These are phyloP conservation scores for Colletotrichum sp. DNA, from an alignment of 2,329 filamentous ascomycete genomes.

Conservation along the genomic window DNA sequence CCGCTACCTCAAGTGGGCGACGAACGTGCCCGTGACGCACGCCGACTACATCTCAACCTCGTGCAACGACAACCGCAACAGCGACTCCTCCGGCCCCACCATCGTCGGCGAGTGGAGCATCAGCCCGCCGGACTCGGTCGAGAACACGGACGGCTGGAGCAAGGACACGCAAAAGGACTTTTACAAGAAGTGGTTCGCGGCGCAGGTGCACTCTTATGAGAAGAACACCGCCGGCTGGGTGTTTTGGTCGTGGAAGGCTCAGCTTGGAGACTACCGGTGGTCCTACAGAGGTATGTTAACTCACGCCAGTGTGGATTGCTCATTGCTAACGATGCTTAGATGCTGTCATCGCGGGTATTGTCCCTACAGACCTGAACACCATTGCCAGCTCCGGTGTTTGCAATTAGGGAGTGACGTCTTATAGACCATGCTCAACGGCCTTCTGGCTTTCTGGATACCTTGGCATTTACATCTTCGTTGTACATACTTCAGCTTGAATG, in stretches of 20 bases:
- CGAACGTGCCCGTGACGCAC: constrained; percentile 44
- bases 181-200: constrained; percentile 39
- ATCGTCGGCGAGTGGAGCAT: constrained; percentile 67
- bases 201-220: constrained; percentile 58
- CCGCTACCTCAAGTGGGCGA: constrained; percentile 61
- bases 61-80: constrained; percentile 51
- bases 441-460: background rate
- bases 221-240: constrained; percentile 55
- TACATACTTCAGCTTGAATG: background rate
- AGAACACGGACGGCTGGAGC: constrained; percentile 50
- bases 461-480: background rate
- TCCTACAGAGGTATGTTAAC: constrained; percentile 26
- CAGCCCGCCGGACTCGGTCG: constrained; percentile 51
- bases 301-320: background rate
- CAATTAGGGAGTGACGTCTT: background rate
- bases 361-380: constrained; percentile 13
- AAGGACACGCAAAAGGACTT: constrained; percentile 48
- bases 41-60: constrained; percentile 55
- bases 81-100: constrained; percentile 44
- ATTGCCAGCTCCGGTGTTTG: constrained; percentile 13
- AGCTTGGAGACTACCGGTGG: constrained; percentile 34
- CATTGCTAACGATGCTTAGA: background rate
- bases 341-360: constrained; percentile 12
- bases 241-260: constrained; percentile 66
- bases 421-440: background rate